Conservation (phyloP, 192 early-diverging fungal species). For the Gamsiella multidivaricata region DNA sequence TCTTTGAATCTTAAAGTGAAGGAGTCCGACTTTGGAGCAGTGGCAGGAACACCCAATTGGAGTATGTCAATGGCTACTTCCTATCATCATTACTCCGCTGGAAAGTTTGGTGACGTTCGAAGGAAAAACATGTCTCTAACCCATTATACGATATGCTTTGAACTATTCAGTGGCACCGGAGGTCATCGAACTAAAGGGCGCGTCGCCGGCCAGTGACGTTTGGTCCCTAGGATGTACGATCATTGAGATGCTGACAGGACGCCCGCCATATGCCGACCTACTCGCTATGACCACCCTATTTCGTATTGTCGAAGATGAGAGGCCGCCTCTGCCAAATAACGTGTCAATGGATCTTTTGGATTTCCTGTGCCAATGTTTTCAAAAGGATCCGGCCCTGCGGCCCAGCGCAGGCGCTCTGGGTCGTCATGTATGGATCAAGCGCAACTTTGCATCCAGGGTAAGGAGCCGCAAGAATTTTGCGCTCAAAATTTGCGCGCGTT, state of each 20-base stretch:
- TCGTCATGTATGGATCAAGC: constrained; percentile 80
- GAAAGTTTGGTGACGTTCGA: neutral
- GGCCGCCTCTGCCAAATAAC: constrained; percentile 85
- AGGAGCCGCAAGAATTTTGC: neutral
- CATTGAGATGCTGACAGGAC: constrained; percentile 92
- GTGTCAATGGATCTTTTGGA: constrained; percentile 82
- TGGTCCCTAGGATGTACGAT: constrained; percentile 95
- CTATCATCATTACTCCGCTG: neutral
- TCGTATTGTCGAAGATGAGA: constrained; percentile 92
- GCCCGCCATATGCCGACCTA: constrained; percentile 89
- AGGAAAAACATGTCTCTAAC: neutral
- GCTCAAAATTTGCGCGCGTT: too few species aligned
- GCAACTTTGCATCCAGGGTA: constrained; percentile 53
- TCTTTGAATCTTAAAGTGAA: constrained; percentile 82
- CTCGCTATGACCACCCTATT: constrained; percentile 93
- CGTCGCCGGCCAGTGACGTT: constrained; percentile 90
- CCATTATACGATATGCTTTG: neutral
- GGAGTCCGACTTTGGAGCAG: constrained; percentile 72
- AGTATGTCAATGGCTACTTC: constrained; percentile 53
- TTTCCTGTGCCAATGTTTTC: constrained; percentile 88
- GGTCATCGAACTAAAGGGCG: constrained; percentile 91
- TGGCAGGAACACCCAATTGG: constrained; percentile 89
- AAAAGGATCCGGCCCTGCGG: constrained; percentile 79
- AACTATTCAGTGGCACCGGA: constrained; percentile 78
- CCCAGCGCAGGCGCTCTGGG: constrained; percentile 80